Evolutionary conservation across 176 grass and related monocot genomes (phyloP), one percentile per base, ranked within the genome.

Genomic region (Typha latifolia): DNA sequence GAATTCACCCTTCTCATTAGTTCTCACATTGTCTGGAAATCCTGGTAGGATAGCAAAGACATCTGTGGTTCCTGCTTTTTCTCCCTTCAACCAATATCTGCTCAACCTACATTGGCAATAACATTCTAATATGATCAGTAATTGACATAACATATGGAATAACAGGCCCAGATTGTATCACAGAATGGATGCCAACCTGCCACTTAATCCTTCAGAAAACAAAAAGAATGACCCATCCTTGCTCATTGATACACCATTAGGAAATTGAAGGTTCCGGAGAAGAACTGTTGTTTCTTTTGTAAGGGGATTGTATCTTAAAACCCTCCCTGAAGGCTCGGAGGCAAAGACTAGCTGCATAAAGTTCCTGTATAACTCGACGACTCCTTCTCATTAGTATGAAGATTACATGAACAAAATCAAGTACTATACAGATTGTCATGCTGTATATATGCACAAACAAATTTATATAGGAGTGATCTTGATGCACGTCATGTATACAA

Each of bases 11-110:
- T 91, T 91, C 34, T 86, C 80, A 0, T 96, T 96, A 43, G 85
- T 84, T 69, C 92, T 89, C 66, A 91, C 78, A 11, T 89, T 96
- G 68, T 96, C 92, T 1, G 92, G 92, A 47, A 96, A 96, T n/a
- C 92, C 92, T 15, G 87, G 84, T 67, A 96, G 75, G 78, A 79
- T 80, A 20, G 92, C 82, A 0, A 96, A 75, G 47, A 84, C 79
- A 51, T 96, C 92, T 0, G 79, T 59, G 1, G 87, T 96, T 24
- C 87, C 92, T 9, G 87, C 87, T 47, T 86, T 96, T 65, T 96
- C 85, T 14, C 92, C 92, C 82, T 91, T 96, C 66, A 96, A 47
- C 92, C 88, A 96, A 71, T 91, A 96, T 73, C 82, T 84, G 64
- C 53, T 89, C 80, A 96, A 78, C 65, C 91, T 96, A 62, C 61